Conservation (phyloP, 164 flowering plant species). For the Macadamia tetraphylla region DNA sequence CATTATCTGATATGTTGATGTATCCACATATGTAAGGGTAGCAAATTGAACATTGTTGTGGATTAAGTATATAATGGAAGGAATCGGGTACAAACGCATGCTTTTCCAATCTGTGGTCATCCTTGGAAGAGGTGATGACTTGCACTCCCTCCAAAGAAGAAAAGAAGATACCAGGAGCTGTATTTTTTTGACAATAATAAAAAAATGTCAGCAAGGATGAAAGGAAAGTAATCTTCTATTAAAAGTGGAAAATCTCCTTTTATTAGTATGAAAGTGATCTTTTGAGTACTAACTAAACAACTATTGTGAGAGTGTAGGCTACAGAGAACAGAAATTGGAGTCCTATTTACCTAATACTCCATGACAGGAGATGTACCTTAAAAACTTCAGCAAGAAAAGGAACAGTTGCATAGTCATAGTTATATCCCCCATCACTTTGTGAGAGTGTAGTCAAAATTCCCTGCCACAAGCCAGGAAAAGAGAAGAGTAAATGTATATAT, state of each 20-base stretch:
- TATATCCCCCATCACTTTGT: constrained; percentile 75
- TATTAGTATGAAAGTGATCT: not conserved
- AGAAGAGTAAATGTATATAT: too few species aligned
- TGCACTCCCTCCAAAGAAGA: constrained; percentile 74
- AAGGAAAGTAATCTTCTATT: not conserved
- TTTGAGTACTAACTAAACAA: not conserved
- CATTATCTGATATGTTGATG: constrained; percentile 98
- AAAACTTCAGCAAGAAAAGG: constrained; percentile 96
- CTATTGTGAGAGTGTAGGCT: not conserved
- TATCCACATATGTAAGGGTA: constrained; percentile 86
- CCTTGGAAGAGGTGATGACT: constrained; percentile 46
- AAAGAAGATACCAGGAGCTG: constrained; percentile 78
- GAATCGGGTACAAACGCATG: constrained; percentile 74
- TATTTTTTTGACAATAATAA: constrained; percentile 8
- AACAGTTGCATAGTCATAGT: constrained; percentile 87
- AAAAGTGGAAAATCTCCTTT: not conserved
- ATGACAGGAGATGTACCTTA: constrained; percentile 47
- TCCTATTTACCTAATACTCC: not conserved
- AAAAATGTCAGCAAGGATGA: not conserved
- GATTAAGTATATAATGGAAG: constrained; percentile 81
- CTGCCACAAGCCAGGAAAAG: constrained; percentile 27
- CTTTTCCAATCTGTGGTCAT: constrained; percentile 94
- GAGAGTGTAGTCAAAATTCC: constrained; percentile 88
- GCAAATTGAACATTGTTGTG: constrained; percentile 99
- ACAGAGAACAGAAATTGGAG: not conserved